Evolutionary conservation across 495 filamentous ascomycete genomes (phyloP), one percentile per base, ranked within the genome.

Genomic region (Penicillium coffeae): DNA sequence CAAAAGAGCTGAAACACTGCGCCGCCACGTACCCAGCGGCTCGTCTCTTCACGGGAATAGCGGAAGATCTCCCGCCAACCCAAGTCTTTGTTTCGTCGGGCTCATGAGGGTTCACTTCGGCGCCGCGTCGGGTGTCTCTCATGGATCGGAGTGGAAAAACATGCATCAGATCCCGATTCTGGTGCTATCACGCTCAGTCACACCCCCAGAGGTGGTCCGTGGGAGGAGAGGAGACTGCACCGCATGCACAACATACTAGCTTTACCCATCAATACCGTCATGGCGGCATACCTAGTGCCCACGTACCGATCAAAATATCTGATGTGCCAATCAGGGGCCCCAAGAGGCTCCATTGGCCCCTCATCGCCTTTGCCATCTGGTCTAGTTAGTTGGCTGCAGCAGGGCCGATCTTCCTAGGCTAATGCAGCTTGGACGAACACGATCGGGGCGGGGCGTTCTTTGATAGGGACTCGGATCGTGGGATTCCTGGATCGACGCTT

Each of bases 161-260:
- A 30, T 30, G 25, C 25, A 30, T 4, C 4, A 30, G 25, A 30
- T 30, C 5, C 25, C 25, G 25, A 30, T 4, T 30, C 10, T 30
- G 25, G 25, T 4, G 10, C 25, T 10, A 30, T 30, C 25, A 30
- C 25, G 10, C 25, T 10, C 4, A 30, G 10, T 30, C 25, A 30
- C 25, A 30, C 10, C 25, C 25, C 25, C 25, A 4, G n/a, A 5
- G 25, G 25, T 30, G 25, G 25, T 30, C 25, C 25, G 25, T 30
- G 25, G 25, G 25, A 10, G 10, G 25, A 10, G 4, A 10, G 25
- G 10, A 30, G 25, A n/a, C n/a, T n/a, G 25, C 25, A 30, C 33
- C 47, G n/a, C n/a, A n/a, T 63, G 60, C 60, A 60, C 49, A 63
- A 63, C 60, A 60, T 63, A 55, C 41, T 47, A 15, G 25, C 32